These are phyloP conservation scores for Russula olivacea DNA, from an alignment of 768 basidiomycete genomes.

Conservation along the genomic window DNA sequence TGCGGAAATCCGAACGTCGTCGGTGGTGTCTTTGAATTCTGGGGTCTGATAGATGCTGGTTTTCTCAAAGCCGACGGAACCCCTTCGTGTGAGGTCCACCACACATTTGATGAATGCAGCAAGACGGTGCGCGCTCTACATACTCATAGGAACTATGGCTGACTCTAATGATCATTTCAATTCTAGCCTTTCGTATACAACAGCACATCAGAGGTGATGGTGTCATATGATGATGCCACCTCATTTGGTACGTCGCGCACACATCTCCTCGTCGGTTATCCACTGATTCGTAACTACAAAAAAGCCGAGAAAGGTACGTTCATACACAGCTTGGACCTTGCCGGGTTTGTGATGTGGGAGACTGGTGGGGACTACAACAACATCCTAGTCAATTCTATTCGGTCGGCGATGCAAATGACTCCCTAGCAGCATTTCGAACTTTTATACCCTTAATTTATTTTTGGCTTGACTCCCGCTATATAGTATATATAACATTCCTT, in stretches of 20 bases:
- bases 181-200: constrained; percentile 65
- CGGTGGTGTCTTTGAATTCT: constrained; percentile 22
- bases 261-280: neutral
- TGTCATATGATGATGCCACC: constrained; percentile 59
- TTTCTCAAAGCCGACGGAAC: constrained; percentile 14
- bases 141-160: neutral
- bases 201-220: constrained; percentile 43
- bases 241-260: constrained; percentile 40
- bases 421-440: neutral
- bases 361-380: constrained; percentile 39
- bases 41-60: constrained; percentile 16
- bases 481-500: neutral
- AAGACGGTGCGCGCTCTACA: constrained; percentile 52
- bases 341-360: constrained; percentile 43
- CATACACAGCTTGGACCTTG: constrained; percentile 33
- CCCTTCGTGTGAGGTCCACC: constrained; percentile 38
- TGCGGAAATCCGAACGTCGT: constrained; percentile 33
- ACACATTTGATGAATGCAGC: constrained; percentile 59
- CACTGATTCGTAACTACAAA: neutral
- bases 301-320: constrained; percentile 39
- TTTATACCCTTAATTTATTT: neutral
- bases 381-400: constrained; percentile 33
- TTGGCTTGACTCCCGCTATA: neutral
- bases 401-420: neutral
- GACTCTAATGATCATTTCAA: neutral